A percentile compares a stretch with the other conserved stretches of the same genome.
These are phyloP conservation scores for Epichloe elymi DNA, from an alignment of 2,329 filamentous ascomycete genomes.

Conservation along the genomic window DNA sequence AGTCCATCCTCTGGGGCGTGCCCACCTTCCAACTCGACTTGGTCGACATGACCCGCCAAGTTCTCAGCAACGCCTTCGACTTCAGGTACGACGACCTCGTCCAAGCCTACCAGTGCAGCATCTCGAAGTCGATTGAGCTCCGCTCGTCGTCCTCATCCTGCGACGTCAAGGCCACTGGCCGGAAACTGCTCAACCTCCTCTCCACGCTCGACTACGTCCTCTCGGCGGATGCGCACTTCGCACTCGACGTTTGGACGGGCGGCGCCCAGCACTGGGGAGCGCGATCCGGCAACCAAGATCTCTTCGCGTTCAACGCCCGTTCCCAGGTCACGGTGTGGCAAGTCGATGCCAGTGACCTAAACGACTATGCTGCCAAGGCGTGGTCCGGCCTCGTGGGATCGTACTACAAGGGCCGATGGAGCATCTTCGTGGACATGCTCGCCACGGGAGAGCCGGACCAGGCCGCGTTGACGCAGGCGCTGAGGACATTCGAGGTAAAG, in stretches of 20 bases:
- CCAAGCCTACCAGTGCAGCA: constrained; percentile 12
- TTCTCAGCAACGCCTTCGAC: constrained; percentile 33
- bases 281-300: constrained; percentile 14
- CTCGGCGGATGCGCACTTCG: constrained; percentile 27
- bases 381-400: constrained; percentile 32
- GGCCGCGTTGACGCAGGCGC: neutral
- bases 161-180: constrained; percentile 9
- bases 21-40: constrained; percentile 32
- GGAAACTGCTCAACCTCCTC: constrained; percentile 21
- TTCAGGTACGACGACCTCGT: constrained; percentile 24
- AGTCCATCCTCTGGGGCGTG: constrained; percentile 24
- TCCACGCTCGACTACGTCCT: constrained; percentile 27
- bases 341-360: constrained; percentile 17
- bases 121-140: constrained; percentile 11
- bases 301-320: constrained; percentile 31
- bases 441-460: constrained; percentile 1
- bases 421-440: constrained; percentile 29
- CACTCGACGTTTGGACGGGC: constrained; percentile 26
- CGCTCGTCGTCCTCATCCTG: constrained; percentile 8
- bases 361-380: constrained; percentile 35
- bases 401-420: constrained; percentile 35
- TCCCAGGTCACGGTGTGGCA: constrained; percentile 40
- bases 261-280: constrained; percentile 19
- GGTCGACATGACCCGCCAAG: constrained; percentile 35
- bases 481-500: neutral